Evolutionary conservation across 306 rosid genomes (phyloP), one percentile per base, ranked within the genome.

Genomic region (Begonia fuchsioides): DNA sequence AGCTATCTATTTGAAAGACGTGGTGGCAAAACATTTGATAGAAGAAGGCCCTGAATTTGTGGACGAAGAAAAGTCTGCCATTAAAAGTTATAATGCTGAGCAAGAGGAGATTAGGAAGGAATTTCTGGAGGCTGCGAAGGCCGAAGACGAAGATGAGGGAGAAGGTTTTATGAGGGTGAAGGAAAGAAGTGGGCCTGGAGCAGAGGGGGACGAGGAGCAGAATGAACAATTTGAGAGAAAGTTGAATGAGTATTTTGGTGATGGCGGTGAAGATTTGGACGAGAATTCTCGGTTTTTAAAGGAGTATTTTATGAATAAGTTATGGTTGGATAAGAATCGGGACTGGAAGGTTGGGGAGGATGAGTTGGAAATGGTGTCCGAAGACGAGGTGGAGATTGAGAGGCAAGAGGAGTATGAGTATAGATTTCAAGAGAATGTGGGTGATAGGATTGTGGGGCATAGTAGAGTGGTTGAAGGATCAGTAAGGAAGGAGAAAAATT

Each of bases 321-420:
- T 75, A 82, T 90, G 95, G 95, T 40, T 70, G 55, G 73, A 53
- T 16, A 40, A 38, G 32, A 51, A 11, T 39, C 47, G 55, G 63
- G 65, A 57, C 46, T 7, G 4, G 10, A 63, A 54, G 49, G 48
- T 70, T 26, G 74, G 38, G 43, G 80, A 74, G 45, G 94, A 76
- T n/a, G 86, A 78, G 18, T 58, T 81, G 75, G 57, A 69, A 58
- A 59, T 43, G 58, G 40, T 90, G 44, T 75, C 84, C 0, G 84
- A 88, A 39, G 95, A 79, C 41, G 95, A 90, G 52, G 68, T 60
- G 53, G 78, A 72, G 67, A 66, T 84, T 3, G 85, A 81, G 62
- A 71, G 62, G 62, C 87, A 79, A 52, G 95, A 85, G 82, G 95
- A 76, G 63, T 81, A 74, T 8, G 94, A 90, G 72, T 68, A 71